Base-by-base conservation (phyloP, 768 basidiomycete genomes). In the Phaffia australis region DNA sequence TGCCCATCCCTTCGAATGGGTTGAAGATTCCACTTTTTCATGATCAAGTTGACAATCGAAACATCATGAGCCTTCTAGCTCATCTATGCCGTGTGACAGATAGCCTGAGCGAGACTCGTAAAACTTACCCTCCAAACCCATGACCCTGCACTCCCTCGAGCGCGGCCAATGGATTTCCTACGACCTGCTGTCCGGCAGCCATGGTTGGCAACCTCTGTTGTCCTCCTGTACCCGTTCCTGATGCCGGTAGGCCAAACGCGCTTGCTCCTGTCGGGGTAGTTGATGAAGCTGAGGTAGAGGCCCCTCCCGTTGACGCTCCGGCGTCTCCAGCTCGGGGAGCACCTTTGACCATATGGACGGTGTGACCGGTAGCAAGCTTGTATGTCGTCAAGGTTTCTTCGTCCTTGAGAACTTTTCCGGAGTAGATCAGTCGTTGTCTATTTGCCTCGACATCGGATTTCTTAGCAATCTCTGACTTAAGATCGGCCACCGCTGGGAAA, bases 321-420 rank as follows among this genome's bases (percentile, higher is more conserved):
- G 30, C n/a, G 59, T 60, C 21, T 60, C 19, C 21, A 42, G 47
- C 59, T 46, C 85, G 82, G 1, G 85, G 81, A 14, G 83, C 84
- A 27, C 89, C 88, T 75, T 93, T 94, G 72, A 92, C 92, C 88
- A 91, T 90, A 75, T 91, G 91, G 51, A 93, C 84, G 0, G 90
- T 92, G 74, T 95, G 88, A 3, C 83, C 81, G 0, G 86, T 83
- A 73, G 89, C 87, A 66, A 95, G 91, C 81, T 95, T 94, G 82
- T 95, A 95, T 9, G 81, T 80, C 0, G 87, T 84, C 14, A 95
- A 79, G 16, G 75, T 73, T 72, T 97, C 91, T 59, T 94, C 90
- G 71, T 90, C 89, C 85, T 90, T 72, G 18, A 23, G 62, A 15
- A 63, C 35, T 55, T 52, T 51, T 55, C 68, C 94, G 47, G 88